A percentile compares a stretch with the other conserved stretches of the same genome.
These are phyloP conservation scores for Obelidium mucronatum DNA, from an alignment of 192 early-diverging fungal genomes.

Conservation along the genomic window DNA sequence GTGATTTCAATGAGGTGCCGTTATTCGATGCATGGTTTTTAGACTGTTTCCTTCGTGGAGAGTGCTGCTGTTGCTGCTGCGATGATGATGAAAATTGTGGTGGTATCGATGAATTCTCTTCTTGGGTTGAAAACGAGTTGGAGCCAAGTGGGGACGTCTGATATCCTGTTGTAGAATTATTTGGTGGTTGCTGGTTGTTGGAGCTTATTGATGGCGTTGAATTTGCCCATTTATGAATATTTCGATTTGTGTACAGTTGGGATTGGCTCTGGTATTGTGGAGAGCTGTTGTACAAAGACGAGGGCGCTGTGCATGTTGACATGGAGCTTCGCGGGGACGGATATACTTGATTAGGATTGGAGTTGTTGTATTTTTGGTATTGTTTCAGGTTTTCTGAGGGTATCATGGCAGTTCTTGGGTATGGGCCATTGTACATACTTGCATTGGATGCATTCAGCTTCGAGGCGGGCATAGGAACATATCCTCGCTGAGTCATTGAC, in stretches of 20 bases:
- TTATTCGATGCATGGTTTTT: too few species aligned
- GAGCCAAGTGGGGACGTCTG: neutral
- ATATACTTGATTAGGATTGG: neutral
- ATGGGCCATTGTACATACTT: neutral
- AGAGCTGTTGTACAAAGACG: neutral
- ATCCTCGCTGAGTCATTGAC: slow-evolving; percentile 11
- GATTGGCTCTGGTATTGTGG: slow-evolving; percentile 18
- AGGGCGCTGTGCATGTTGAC: neutral
- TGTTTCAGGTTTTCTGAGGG: too few species aligned
- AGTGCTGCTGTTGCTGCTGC: neutral
- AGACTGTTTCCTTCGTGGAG: neutral
- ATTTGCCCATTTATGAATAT: slow-evolving; percentile 19
- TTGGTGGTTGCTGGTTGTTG: too few species aligned
- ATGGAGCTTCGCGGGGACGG: neutral
- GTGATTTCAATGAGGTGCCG: too few species aligned
- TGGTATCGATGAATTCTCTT: neutral
- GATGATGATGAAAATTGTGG: neutral
- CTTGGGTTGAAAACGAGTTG: neutral
- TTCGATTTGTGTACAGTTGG: neutral
- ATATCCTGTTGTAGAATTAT: neutral
- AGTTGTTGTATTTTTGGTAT: too few species aligned
- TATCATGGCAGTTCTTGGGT: too few species aligned
- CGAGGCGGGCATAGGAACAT: slow-evolving; percentile 22
- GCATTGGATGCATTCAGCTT: neutral
- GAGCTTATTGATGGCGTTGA: neutral